phyloP scores from a whole-genome alignment of 768 basidiomycete species.

The Amanita subjunquillea region DNA sequence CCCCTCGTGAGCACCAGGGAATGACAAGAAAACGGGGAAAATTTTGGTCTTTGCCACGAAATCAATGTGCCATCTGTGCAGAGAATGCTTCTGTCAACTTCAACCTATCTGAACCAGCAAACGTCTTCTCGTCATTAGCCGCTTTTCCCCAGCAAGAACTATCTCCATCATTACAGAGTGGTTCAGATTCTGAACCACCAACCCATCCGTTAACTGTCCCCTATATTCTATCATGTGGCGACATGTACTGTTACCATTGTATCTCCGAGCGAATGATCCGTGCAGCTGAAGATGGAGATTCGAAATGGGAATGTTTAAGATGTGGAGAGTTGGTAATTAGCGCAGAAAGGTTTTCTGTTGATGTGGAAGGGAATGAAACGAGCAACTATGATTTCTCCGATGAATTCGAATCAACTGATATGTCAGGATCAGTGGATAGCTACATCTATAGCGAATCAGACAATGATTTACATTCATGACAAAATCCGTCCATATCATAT shows the following conservation, averaged over 20 bases:
- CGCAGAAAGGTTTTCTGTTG: constrained; percentile 49
- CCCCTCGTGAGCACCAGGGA: neutral
- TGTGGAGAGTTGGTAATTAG: constrained; percentile 58
- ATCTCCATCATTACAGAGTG: constrained; percentile 13
- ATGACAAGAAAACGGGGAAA: constrained; percentile 33
- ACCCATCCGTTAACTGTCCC: constrained; percentile 67
- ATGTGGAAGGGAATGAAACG: constrained; percentile 28
- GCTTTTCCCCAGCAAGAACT: constrained; percentile 10
- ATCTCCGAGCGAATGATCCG: constrained; percentile 75
- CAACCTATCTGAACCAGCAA: constrained; percentile 42
- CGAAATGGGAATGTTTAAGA: constrained; percentile 76
- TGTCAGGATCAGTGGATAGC: constrained; percentile 46
- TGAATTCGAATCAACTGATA: constrained; percentile 35
- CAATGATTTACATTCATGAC: constrained; percentile 2
- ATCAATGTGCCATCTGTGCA: constrained; percentile 87
- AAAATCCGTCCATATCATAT: neutral
- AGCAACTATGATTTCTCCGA: constrained; percentile 55
- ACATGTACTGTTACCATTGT: constrained; percentile 92
- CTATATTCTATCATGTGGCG: constrained; percentile 76
- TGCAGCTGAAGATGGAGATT: constrained; percentile 48
- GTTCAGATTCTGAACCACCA: constrained; percentile 33
- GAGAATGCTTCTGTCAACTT: constrained; percentile 61
- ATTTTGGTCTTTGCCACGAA: constrained; percentile 55
- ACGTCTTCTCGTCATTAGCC: constrained; percentile 33
- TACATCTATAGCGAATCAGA: constrained; percentile 31